A percentile compares a stretch with the other conserved stretches of the same genome.
phyloP scores from a whole-genome alignment of 2,329 filamentous ascomycete genomes.

The Fusarium beomiforme region DNA sequence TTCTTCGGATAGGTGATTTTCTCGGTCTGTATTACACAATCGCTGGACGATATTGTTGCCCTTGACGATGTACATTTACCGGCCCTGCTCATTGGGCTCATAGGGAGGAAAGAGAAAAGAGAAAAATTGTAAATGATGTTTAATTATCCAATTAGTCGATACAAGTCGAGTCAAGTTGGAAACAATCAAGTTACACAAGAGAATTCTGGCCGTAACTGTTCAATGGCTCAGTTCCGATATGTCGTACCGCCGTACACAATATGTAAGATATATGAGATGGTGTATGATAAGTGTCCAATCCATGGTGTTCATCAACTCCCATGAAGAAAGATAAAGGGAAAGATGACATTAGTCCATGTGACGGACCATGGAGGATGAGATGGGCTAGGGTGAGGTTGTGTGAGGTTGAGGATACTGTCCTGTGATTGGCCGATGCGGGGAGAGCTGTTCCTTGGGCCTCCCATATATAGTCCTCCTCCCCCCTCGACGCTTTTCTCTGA shows the following conservation, averaged over 20 bases:
- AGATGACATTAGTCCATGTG: not conserved
- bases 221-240: not conserved
- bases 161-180: fast-evolving
- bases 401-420: constrained; percentile 22
- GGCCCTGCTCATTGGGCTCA: not conserved
- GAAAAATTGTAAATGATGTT: not conserved
- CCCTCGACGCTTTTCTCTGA: constrained; percentile 20
- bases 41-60: not conserved
- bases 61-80: not conserved
- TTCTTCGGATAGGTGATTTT: too few relatives aligned
- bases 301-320: not conserved
- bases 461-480: constrained; percentile 37
- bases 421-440: constrained; percentile 36
- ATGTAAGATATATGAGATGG: not conserved
- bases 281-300: not conserved
- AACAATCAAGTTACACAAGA: not conserved
- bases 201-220: not conserved
- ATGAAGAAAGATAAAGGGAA: not conserved
- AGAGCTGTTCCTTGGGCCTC: not conserved
- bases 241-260: not conserved
- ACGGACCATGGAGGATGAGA: constrained; percentile 2
- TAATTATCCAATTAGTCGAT: not conserved
- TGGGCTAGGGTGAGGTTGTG: constrained; percentile 36
- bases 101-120: not conserved
- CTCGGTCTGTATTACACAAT: not conserved